Conservation (phyloP, 2,329 filamentous ascomycete species). For the Pestalotiopsis sp. region DNA sequence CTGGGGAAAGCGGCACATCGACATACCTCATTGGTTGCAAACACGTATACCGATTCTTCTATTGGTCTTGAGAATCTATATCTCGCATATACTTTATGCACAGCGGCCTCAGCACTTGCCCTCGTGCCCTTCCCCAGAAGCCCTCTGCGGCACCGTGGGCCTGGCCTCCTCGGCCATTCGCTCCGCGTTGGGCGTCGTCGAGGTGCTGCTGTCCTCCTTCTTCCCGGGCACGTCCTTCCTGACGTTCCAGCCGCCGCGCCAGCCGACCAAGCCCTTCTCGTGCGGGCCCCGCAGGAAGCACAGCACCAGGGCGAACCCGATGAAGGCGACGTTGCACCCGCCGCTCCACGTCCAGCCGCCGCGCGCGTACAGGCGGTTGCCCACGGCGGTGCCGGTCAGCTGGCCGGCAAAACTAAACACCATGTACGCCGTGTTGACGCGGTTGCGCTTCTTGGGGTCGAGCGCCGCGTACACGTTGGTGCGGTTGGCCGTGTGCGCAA, state of each 20-base stretch:
- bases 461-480: constrained; percentile 67
- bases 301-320: constrained; percentile 37
- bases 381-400: constrained; percentile 67
- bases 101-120: neutral
- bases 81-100: neutral
- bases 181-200: neutral
- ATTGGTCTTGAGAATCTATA: neutral
- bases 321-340: constrained; percentile 41
- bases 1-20: neutral
- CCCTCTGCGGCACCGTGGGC: neutral
- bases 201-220: neutral
- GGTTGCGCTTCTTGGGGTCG: constrained; percentile 70
- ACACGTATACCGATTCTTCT: neutral
- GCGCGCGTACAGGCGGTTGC: constrained; percentile 53
- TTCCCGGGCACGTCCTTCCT: constrained; percentile 22
- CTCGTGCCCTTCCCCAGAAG: neutral
- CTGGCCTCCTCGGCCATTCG: neutral
- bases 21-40: neutral
- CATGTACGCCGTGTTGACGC: constrained; percentile 85
- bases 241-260: constrained; percentile 44
- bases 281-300: constrained; percentile 40
- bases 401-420: constrained; percentile 75
- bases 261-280: constrained; percentile 44
- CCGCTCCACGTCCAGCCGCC: constrained; percentile 55
- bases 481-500: constrained; percentile 73